Evolutionary conservation across 2,329 filamentous ascomycete species (phyloP), one percentile per base, ranked within the genome.

Genomic region (Colletotrichum sp.): DNA sequence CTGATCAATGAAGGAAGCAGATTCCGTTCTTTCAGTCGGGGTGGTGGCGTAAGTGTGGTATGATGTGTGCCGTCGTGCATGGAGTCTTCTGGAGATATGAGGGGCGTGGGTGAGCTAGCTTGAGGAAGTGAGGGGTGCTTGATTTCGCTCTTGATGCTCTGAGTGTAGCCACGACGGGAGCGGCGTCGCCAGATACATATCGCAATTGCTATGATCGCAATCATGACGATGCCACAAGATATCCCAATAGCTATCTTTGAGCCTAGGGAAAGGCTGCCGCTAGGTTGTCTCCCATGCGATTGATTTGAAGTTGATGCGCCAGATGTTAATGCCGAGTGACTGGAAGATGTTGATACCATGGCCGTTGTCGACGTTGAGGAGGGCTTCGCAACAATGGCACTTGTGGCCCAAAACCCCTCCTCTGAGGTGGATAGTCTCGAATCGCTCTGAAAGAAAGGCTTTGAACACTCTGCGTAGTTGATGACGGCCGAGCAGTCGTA

Each of bases 201-300:
- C 3, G 85, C 71, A 18, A 88, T 77, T 12, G 82, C 82, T 12
- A 84, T 69, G 5, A 89, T 71, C 4, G 84, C 80, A 16, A 87
- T 74, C 13, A 87, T 77, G 6, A 80, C 85, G n/a, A 88, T 79
- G 5, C 85, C 78, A 3, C 85, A 84, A 66, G 86, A 86, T 13
- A 89, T 78, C 6, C 83, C 86, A 65, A 91, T 86, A 36, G 88
- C 87, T 4, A 86, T 84, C 72, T 87, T 89, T 62, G 85, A 83
- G 3, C 85, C 86, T 2, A 81, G 78, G 2, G 87, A 82, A 7
- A 89, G 80, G 5, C 77, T 78, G 8, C 10, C 36, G 8, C 44
- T 24, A 5, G 26, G 36, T n/a, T 10, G 15, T 18, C 36, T n/a
- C 28, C 13, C 21, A 12, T 55, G 16, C 9, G 71, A 36, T 5